Percentiles rank a stretch among this genome's conserved stretches.
phyloP scores from a whole-genome alignment of 306 rosid genomes.

The Pterocarpus macrocarpus region DNA sequence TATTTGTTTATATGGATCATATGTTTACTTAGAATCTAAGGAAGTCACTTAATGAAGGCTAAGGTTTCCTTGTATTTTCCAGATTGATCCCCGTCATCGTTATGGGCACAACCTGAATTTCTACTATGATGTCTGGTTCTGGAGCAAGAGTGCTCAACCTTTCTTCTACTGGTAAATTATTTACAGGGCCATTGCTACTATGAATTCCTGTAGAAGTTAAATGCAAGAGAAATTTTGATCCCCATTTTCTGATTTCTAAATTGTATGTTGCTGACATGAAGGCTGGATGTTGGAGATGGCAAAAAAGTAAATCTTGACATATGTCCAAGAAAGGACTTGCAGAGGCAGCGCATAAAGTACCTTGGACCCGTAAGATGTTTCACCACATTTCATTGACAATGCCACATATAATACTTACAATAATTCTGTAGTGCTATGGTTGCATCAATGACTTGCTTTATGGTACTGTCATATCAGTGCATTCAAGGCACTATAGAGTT shows the following conservation, averaged over 20 bases:
- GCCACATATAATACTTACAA: background rate
- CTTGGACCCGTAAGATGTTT: slow-evolving; percentile 79
- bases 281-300: slow-evolving; percentile 97
- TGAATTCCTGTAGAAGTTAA: background rate
- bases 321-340: slow-evolving; percentile 64
- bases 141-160: slow-evolving; percentile 71
- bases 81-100: slow-evolving; percentile 96
- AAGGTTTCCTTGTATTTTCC: slow-evolving; percentile 35
- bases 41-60: slow-evolving; percentile 4
- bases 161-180: slow-evolving; percentile 83
- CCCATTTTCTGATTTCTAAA: slow-evolving; percentile 10
- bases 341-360: slow-evolving; percentile 71
- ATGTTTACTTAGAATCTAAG: slow-evolving; percentile 35
- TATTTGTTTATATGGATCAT: background rate
- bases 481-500: background rate
- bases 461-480: background rate
- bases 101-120: slow-evolving; percentile 89
- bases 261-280: slow-evolving; percentile 47
- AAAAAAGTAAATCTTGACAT: slow-evolving; percentile 57
- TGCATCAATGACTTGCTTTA: slow-evolving; percentile 20
- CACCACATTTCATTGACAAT: background rate
- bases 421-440: background rate
- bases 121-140: slow-evolving; percentile 81
- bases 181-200: background rate
- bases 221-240: too few relatives aligned